Evolutionary conservation across 1,284 basidiomycete species (phyloP).

Genomic region (Takashimella tepidaria): DNA sequence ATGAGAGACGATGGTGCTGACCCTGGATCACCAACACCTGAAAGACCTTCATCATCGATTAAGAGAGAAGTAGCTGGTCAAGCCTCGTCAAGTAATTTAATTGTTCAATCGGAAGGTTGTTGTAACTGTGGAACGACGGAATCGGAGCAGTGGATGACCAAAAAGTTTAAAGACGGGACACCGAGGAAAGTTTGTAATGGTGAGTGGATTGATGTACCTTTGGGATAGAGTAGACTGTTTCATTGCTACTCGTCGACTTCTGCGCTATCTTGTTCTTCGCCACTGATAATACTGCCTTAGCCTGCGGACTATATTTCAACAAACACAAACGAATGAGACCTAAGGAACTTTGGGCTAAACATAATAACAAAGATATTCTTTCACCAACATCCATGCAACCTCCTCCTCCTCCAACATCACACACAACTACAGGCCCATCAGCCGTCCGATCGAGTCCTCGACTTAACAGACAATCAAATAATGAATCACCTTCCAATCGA

Average conservation of each 20-base stretch:
- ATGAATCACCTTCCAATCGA: background rate
- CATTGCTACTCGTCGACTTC: background rate
- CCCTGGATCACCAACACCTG: background rate
- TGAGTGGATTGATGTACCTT: constrained; percentile 16
- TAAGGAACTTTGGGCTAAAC: constrained; percentile 31
- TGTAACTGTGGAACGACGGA: constrained; percentile 41
- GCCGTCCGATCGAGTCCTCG: constrained; percentile 1
- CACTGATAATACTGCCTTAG: constrained; percentile 14
- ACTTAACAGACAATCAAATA: background rate
- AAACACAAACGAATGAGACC: constrained; percentile 43
- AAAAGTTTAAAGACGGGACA: constrained; percentile 35
- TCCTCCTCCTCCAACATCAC: constrained; percentile 5
- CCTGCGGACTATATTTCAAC: constrained; percentile 45
- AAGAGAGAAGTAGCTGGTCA: background rate
- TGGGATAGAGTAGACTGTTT: too few relatives aligned
- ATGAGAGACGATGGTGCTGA: background rate
- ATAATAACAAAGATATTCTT: background rate
- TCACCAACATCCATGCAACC: background rate
- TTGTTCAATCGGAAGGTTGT: constrained; percentile 15
- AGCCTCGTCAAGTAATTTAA: background rate
- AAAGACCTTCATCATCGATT: background rate
- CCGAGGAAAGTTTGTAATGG: constrained; percentile 43
- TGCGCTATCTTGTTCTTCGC: background rate
- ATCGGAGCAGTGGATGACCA: constrained; percentile 36
- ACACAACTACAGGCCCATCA: background rate